Evolutionary conservation across 805 yeast genomes (phyloP), one percentile per base, ranked within the genome.

Genomic region (Kluyveromyces siamensis): DNA sequence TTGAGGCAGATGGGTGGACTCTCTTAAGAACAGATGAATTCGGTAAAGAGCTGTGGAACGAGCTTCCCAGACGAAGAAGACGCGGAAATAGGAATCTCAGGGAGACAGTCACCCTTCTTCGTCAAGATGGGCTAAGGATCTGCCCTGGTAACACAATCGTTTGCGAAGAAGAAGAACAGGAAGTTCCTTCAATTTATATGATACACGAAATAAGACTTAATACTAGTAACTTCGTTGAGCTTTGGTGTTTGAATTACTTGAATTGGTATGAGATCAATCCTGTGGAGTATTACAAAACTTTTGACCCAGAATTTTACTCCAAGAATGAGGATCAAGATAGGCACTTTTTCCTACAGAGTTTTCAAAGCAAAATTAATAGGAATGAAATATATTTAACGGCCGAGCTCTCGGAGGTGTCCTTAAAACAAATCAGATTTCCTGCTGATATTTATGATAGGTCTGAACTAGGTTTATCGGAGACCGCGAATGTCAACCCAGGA

Each of bases 381-480:
- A 72, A 73, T 55, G 88, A 83, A 60, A 48, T 83, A 6, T 79
- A 77, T 53, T 56, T 83, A 25, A 76, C 86, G 0, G 72, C 84
- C 2, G 73, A 74, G 35, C 47, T 69, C 17, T 74, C 72, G 3
- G 72, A 72, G 37, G 61, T 83, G 14, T 56, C 63, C 44, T 62
- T 80, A 2, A 52, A 51, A 1, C 71, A 77, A 42, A 69, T 82
- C 25, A 52, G 75, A 1, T 70, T 62, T 6, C 65, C 68, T 38
- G 81, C 77, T 8, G 68, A 60, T 8, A 75, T 83, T 1, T 50
- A 76, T 13, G 70, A 76, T 1, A 48, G 57, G 11, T 45, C 58
- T 1, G 71, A 72, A 17, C 72, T 42, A 56, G 1, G 49, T 55
- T 4, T 49, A 49, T 25, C 47, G 16, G 42, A 33, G 33, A 3